These are phyloP conservation scores for Spathaspora girioi DNA, from an alignment of 805 yeast species.

Conservation along the genomic window DNA sequence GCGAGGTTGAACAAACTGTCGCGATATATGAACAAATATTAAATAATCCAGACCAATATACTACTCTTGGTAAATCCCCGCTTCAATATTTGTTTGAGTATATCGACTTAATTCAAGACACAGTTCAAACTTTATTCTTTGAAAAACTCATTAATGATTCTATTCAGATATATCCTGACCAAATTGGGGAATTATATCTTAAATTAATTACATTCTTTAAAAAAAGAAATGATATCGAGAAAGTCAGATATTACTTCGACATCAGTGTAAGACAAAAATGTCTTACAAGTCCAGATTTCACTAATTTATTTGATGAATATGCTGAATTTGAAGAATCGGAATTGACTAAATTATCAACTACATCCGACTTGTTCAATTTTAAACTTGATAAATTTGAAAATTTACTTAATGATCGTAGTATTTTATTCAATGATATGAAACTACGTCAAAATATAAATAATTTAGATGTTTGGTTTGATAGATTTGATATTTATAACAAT, in stretches of 20 bases:
- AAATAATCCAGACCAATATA: slow-evolving; percentile 23
- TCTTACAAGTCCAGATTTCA: slow-evolving; percentile 57
- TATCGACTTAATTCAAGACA: slow-evolving; percentile 29
- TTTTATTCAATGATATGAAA: slow-evolving; percentile 63
- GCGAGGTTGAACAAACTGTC: slow-evolving; percentile 20
- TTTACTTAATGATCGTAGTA: slow-evolving; percentile 52
- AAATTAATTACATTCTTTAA: slow-evolving; percentile 48
- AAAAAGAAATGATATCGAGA: slow-evolving; percentile 22
- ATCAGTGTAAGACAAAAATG: slow-evolving; percentile 42
- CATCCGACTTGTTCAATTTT: slow-evolving; percentile 5
- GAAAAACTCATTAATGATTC: slow-evolving; percentile 21
- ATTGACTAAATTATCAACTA: slow-evolving; percentile 12
- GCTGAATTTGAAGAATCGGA: slow-evolving; percentile 55
- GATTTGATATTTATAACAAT: slow-evolving; percentile 44
- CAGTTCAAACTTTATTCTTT: slow-evolving; percentile 13
- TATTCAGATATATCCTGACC: slow-evolving; percentile 51
- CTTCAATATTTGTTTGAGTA: slow-evolving; percentile 47
- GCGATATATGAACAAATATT: slow-evolving; percentile 30
- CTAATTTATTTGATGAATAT: slow-evolving; percentile 58
- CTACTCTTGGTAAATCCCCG: slow-evolving; percentile 35
- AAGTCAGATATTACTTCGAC: slow-evolving; percentile 37
- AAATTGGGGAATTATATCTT: slow-evolving; percentile 46
- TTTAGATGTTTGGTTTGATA: slow-evolving; percentile 65
- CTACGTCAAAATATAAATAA: slow-evolving; percentile 59
- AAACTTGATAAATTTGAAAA: slow-evolving; percentile 38